These are phyloP conservation scores for Nothopassalora personata DNA, from an alignment of 2,329 filamentous ascomycete genomes.

Conservation along the genomic window DNA sequence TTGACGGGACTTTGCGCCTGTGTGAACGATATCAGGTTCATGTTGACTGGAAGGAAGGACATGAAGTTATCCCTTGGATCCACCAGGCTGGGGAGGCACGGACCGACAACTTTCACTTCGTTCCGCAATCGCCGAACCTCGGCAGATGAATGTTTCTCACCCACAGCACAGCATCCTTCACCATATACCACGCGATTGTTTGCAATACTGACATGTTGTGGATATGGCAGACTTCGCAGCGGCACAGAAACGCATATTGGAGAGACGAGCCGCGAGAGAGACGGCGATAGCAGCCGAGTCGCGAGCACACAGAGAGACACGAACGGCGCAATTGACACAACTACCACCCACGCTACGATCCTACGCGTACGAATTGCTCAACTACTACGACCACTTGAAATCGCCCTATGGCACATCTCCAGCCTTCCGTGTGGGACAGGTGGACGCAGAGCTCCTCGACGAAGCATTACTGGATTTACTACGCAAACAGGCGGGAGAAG, in stretches of 20 bases:
- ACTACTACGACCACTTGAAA: conserved; percentile 63
- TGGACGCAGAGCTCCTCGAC: conserved; percentile 91
- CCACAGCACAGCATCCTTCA: neutral
- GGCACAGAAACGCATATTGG: conserved; percentile 79
- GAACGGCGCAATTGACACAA: conserved; percentile 37
- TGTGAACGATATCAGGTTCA: neutral
- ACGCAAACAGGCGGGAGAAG: conserved; percentile 79
- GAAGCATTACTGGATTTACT: conserved; percentile 85
- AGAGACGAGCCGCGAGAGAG: conserved; percentile 72
- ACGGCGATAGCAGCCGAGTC: conserved; percentile 43
- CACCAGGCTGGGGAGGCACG: neutral
- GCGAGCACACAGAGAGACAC: conserved; percentile 40
- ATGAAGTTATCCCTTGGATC: neutral
- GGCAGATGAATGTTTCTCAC: neutral
- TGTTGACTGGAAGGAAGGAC: neutral
- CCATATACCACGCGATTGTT: neutral
- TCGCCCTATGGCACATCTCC: conserved; percentile 75
- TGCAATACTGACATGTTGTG: neutral
- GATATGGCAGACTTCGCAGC: conserved; percentile 66
- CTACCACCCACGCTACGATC: conserved; percentile 50
- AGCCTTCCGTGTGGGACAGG: conserved; percentile 88
- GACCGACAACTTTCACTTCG: neutral
- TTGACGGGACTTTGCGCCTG: neutral
- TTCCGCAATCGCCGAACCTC: neutral
- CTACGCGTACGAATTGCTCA: conserved; percentile 22